A percentile compares a stretch with the other conserved stretches of the same genome.
Evolutionary conservation across 2,329 filamentous ascomycete genomes (phyloP).

Genomic region (Onygenales sp.): DNA sequence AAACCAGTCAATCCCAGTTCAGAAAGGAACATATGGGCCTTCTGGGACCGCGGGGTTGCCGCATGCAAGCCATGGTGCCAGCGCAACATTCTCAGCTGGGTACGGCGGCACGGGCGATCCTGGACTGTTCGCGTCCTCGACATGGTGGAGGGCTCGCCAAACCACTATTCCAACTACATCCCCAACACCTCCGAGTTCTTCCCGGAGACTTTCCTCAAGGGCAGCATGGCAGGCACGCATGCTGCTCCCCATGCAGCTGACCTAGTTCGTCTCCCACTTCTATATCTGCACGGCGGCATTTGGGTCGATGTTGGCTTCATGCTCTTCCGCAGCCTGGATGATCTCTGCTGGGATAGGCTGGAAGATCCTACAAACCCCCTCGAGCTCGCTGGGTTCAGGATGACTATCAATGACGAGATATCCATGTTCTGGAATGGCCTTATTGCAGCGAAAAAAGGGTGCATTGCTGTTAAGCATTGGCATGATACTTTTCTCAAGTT

Average conservation of each 20-base stretch:
- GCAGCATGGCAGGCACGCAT: constrained; percentile 36
- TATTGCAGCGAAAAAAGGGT: constrained; percentile 4
- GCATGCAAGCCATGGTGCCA: constrained; percentile 31
- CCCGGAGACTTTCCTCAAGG: constrained; percentile 33
- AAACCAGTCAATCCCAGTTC: not conserved
- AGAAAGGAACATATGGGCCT: constrained; percentile 35
- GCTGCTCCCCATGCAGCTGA: constrained; percentile 39
- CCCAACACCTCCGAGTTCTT: constrained; percentile 21
- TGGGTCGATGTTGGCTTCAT: constrained; percentile 35
- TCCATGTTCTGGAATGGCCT: not conserved
- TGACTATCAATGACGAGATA: constrained; percentile 7
- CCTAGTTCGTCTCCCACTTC: constrained; percentile 35
- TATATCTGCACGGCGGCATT: constrained; percentile 31
- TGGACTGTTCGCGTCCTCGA: constrained; percentile 38
- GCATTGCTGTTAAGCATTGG: constrained; percentile 3
- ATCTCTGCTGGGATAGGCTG: constrained; percentile 31
- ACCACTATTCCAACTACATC: constrained; percentile 31
- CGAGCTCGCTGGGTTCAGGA: constrained; percentile 20
- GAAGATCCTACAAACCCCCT: constrained; percentile 27
- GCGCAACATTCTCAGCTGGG: constrained; percentile 34
- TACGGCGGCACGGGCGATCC: constrained; percentile 26
- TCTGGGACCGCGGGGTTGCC: constrained; percentile 28
- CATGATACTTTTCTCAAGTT: constrained; percentile 3
- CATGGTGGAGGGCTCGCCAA: constrained; percentile 25
- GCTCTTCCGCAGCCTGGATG: constrained; percentile 28